Evolutionary conservation across 495 filamentous ascomycete species (phyloP), one percentile per base, ranked within the genome.

Genomic region (Penicillium cosmopolitanum): DNA sequence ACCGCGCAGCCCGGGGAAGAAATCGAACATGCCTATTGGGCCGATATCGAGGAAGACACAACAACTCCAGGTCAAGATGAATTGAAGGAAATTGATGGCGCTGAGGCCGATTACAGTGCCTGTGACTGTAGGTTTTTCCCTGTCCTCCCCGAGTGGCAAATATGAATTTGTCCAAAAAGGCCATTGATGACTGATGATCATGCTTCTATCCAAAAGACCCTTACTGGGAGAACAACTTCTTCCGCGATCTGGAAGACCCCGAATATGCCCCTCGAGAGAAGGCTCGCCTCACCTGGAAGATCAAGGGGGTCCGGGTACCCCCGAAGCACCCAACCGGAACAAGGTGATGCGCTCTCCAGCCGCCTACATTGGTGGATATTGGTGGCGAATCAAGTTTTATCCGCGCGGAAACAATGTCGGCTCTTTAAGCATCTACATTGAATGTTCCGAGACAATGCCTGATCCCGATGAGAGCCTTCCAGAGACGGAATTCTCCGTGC

Each of bases 321-420:
- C 77, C 47, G 84, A 87, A 42, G 75, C 77, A 11, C 85, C 84
- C 13, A 88, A 88, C 67, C 76, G 76, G 5, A 77, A 78, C 34
- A 76, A 77, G 54, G 73, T 89, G 55, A 86, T 88, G 79, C 81
- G 81, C 19, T 88, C 86, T 16, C 84, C 81, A 1, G 67, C 79
- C 9, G 80, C 86, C 5, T 78, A 73, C 53, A 74, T 89, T 57
- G 87, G 84, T 2, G 86, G 82, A 36, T 85, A 84, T 60, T 87
- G 87, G 70, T 89, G 86, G 86, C 84, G 81, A 19, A 85, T 89
- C 72, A 88, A 88, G 65, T 87, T 87, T 71, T 89, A 85, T 60
- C 87, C 87, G 15, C 78, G 80, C 44, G 87, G 87, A 18, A 88
- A 89, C 67, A 81, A 84, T 63, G 83, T 83, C 3, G 77, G 82